These are phyloP conservation scores for Trichocladium uniseriatum DNA, from an alignment of 495 filamentous ascomycete species.

Conservation along the genomic window DNA sequence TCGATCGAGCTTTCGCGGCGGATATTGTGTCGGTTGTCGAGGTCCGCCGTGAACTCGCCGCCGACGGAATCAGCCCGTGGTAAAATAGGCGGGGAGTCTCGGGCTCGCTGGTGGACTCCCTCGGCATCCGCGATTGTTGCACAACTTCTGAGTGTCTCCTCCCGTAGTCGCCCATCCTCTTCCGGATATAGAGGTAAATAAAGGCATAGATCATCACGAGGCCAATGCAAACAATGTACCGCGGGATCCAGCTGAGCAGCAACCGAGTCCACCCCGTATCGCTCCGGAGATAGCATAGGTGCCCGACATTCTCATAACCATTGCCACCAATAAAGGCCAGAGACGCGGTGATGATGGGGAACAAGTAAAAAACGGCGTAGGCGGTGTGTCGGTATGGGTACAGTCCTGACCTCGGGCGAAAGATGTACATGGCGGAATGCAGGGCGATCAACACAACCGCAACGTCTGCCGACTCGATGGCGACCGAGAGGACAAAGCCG, in stretches of 20 bases:
- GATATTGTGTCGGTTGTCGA: slow-evolving; percentile 20
- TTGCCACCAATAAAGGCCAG: slow-evolving; percentile 53
- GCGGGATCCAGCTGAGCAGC: slow-evolving; percentile 59
- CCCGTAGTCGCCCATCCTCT: slow-evolving; percentile 24
- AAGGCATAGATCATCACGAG: slow-evolving; percentile 54
- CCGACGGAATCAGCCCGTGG: slow-evolving; percentile 33
- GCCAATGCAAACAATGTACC: slow-evolving; percentile 55
- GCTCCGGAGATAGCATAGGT: slow-evolving; percentile 58
- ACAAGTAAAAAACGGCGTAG: slow-evolving; percentile 44
- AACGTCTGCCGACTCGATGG: slow-evolving; percentile 60
- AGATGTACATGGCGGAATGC: slow-evolving; percentile 60
- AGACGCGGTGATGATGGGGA: slow-evolving; percentile 49
- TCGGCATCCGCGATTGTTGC: slow-evolving; percentile 3
- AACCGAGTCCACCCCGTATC: slow-evolving; percentile 55
- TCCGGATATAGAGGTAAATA: slow-evolving; percentile 58
- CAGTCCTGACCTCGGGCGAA: slow-evolving; percentile 52
- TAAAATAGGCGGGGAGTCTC: slow-evolving; percentile 31
- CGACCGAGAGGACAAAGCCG: slow-evolving; percentile 55
- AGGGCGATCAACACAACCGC: slow-evolving; percentile 61
- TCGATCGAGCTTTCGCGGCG: slow-evolving; percentile 17
- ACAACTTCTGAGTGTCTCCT: slow-evolving; percentile 19
- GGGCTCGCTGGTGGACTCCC: slow-evolving; percentile 1
- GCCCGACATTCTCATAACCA: slow-evolving; percentile 50
- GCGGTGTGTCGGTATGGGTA: slow-evolving; percentile 53
- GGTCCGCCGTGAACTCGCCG: slow-evolving; percentile 21